phyloP scores from a whole-genome alignment of 192 early-diverging fungal species.

The Borealophlyctis nickersoniae region DNA sequence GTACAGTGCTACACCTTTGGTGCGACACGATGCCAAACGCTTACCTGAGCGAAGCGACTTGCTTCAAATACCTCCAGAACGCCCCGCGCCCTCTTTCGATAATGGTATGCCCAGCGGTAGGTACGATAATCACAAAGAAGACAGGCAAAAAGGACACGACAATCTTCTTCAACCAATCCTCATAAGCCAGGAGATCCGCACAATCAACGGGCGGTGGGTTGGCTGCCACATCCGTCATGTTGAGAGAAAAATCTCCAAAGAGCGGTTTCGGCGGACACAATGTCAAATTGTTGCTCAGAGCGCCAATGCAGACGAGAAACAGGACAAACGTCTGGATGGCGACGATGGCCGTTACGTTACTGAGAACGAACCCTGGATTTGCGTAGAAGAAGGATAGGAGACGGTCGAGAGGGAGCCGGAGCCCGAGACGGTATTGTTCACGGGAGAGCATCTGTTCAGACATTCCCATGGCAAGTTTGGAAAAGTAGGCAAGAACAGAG shows the following conservation, averaged over 20 bases:
- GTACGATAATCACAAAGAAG: conserved; percentile 22
- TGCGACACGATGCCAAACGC: no score
- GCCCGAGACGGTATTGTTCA: conserved; percentile 87
- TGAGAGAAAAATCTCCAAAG: conserved; percentile 22
- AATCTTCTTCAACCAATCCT: conserved; percentile 16
- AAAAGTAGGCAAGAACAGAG: conserved; percentile 84
- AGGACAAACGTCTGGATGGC: conserved; percentile 21
- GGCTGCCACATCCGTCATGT: conserved; percentile 6
- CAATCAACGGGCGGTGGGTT: conserved; percentile 10
- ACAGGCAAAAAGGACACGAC: conserved; percentile 26
- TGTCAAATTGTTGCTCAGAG: conserved; percentile 11
- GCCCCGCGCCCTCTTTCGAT: conserved; percentile 15
- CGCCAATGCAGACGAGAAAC: conserved; percentile 22
- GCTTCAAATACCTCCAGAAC: not conserved
- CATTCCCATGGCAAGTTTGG: conserved; percentile 91
- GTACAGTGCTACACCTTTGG: no score
- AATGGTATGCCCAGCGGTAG: conserved; percentile 17
- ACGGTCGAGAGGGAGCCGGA: conserved; percentile 78
- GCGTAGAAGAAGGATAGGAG: no score
- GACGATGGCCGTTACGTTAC: conserved; percentile 19
- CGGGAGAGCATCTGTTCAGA: conserved; percentile 91
- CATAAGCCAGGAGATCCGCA: conserved; percentile 1
- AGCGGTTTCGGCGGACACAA: conserved; percentile 10
- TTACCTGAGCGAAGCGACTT: no score
- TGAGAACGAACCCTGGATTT: conserved; percentile 49